Evolutionary conservation across 2,329 filamentous ascomycete genomes (phyloP), one percentile per base, ranked within the genome.

Genomic region (Microdochium nivale): DNA sequence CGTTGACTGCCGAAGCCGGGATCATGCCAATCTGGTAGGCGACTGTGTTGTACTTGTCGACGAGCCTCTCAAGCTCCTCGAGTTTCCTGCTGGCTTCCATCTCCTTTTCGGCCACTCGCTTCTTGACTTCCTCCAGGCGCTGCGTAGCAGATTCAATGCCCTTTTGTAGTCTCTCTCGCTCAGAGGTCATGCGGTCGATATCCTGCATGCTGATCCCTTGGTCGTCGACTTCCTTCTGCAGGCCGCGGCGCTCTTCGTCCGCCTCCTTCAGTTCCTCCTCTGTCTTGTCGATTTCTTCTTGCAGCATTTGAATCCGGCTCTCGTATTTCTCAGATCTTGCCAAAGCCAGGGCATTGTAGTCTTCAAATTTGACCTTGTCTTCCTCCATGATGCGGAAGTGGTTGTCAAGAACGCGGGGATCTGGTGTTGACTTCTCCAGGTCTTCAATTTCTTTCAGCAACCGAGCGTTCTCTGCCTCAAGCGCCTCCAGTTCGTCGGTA

Each of bases 121-220:
- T 86, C 72, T 95, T 95, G 9, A 86, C 80, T 56, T 97, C 94
- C 52, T 96, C 91, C 0, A 96, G 76, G 50, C 89, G 80, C 51
- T 81, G 77, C 5, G 82, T 78, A 0, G 89, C 87, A 2, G 84
- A 80, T 60, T 96, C 90, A 46, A 96, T 86, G 43, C 86, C 88
- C 61, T 87, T 91, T 58, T 95, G 89, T n/a, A 99, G 79, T 47
- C 94, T 84, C 63, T 99, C 94, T 50, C 91, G 85, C 67, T 99
- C 94, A 33, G 88, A 86, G 60, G 90, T 96, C 92, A 99, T 96
- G 68, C 94, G 90, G 77, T 99, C 94, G 65, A 99, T 97, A 78
- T 99, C 94, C 71, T 94, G 88, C 71, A 96, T 95, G 62, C 90
- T 95, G 66, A 99, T 91, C 2, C 94, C 94, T 65, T 95, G 90